Evolutionary conservation across 148 eudicot genomes (phyloP).

Genomic region (Rhododendron kiyosumense): DNA sequence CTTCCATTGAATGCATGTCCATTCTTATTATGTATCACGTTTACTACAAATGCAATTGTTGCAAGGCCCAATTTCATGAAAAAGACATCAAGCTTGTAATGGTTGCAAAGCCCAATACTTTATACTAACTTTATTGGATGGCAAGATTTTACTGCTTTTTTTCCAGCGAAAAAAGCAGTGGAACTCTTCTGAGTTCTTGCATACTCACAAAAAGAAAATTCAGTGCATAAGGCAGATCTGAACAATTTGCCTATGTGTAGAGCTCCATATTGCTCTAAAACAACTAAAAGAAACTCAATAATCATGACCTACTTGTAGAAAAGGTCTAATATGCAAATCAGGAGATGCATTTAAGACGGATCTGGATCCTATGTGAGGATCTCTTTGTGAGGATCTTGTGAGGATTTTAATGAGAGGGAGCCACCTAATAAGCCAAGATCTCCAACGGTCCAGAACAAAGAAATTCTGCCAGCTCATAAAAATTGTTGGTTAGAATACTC

Average conservation of each 20-base stretch:
- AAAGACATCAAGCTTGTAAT: conserved; percentile 2
- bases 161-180: background rate
- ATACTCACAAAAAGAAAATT: background rate
- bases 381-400: no score
- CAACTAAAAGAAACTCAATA: background rate
- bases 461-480: no score
- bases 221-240: background rate
- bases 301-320: background rate
- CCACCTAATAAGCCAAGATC: no score
- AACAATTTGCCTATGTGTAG: background rate
- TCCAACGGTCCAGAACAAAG: no score
- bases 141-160: background rate
- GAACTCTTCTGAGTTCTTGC: background rate
- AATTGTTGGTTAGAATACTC: no score
- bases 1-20: background rate
- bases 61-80: background rate
- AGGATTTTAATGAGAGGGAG: no score
- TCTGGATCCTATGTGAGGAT: no score
- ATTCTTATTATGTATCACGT: background rate
- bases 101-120: background rate
- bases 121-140: background rate
- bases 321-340: background rate
- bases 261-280: background rate
- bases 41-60: background rate
- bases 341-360: background rate